phyloP scores from a whole-genome alignment of 345 rosid species.

The Stellera chamaejasme region DNA sequence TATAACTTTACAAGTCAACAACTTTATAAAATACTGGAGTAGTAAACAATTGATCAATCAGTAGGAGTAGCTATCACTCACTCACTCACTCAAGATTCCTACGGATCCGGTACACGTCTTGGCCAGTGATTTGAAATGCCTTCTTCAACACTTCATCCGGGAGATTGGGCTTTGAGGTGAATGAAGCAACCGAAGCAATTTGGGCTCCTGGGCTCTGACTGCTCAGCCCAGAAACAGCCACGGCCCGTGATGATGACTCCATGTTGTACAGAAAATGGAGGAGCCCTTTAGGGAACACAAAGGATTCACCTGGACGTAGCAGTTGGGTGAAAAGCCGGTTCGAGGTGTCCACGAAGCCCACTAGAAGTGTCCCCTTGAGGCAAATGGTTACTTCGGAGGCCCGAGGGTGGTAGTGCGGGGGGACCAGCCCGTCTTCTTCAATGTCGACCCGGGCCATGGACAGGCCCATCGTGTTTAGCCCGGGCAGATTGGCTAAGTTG shows the following conservation, averaged over 20 bases:
- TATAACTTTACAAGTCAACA: too few relatives aligned
- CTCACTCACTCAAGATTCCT: conserved; percentile 38
- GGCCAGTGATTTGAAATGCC: conserved; percentile 31
- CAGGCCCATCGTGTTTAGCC: conserved; percentile 75
- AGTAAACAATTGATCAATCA: too few relatives aligned
- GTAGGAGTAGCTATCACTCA: background rate
- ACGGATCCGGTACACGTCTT: conserved; percentile 37
- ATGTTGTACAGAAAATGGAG: conserved; percentile 50
- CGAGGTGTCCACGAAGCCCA: conserved; percentile 58
- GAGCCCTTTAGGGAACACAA: conserved; percentile 63
- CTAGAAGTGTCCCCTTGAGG: conserved; percentile 39
- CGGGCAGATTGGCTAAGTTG: conserved; percentile 40
- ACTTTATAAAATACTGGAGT: too few relatives aligned
- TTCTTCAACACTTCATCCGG: conserved; percentile 36
- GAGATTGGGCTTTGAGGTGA: conserved; percentile 29
- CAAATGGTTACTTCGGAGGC: conserved; percentile 72
- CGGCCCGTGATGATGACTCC: conserved; percentile 32
- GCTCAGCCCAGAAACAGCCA: conserved; percentile 56
- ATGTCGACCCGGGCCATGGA: conserved; percentile 52
- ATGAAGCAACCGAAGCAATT: conserved; percentile 34
- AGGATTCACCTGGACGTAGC: conserved; percentile 50
- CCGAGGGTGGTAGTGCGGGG: conserved; percentile 63
- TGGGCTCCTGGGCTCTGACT: conserved; percentile 74
- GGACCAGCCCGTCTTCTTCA: conserved; percentile 30
- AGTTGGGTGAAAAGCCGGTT: conserved; percentile 40